Conservation (phyloP, 768 basidiomycete species). For the Filobasidium floriforme region DNA sequence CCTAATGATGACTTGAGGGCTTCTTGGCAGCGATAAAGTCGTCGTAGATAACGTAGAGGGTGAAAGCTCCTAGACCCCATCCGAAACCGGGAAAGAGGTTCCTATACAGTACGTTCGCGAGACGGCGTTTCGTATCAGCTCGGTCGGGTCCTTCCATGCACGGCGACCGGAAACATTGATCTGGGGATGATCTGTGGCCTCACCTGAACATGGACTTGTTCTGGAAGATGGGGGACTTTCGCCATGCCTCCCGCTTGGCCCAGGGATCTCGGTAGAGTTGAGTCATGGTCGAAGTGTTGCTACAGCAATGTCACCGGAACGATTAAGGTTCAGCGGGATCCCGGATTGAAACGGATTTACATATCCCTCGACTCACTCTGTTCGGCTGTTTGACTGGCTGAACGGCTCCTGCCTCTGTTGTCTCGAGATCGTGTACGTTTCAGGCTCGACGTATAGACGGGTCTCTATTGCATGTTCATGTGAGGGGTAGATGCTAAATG, state of each 20-base stretch:
- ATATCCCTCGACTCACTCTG: too few species aligned
- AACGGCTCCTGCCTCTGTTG: too few species aligned
- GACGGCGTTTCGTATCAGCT: not conserved
- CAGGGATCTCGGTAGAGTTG: slow-evolving; percentile 74
- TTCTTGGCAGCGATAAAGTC: slow-evolving; percentile 49
- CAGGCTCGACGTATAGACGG: too few species aligned
- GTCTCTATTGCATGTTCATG: too few species aligned
- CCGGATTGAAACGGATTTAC: too few species aligned
- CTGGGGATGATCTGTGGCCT: slow-evolving; percentile 9
- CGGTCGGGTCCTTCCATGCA: not conserved
- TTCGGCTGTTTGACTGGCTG: too few species aligned
- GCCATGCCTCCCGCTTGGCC: slow-evolving; percentile 88
- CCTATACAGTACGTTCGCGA: slow-evolving; percentile 38
- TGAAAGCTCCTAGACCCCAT: slow-evolving; percentile 83
- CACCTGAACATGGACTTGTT: slow-evolving; percentile 70
- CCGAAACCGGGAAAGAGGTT: slow-evolving; percentile 92
- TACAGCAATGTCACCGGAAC: not conserved
- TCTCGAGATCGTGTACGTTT: too few species aligned
- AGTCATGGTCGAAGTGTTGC: slow-evolving; percentile 10
- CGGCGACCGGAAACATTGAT: not conserved
- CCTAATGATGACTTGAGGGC: slow-evolving; percentile 18
- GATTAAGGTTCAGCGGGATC: too few species aligned
- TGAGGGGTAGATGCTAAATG: too few species aligned
- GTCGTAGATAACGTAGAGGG: slow-evolving; percentile 79
- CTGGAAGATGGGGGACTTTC: slow-evolving; percentile 79